These are phyloP conservation scores for Camelina sativa DNA, from an alignment of 345 rosid species.

Conservation along the genomic window DNA sequence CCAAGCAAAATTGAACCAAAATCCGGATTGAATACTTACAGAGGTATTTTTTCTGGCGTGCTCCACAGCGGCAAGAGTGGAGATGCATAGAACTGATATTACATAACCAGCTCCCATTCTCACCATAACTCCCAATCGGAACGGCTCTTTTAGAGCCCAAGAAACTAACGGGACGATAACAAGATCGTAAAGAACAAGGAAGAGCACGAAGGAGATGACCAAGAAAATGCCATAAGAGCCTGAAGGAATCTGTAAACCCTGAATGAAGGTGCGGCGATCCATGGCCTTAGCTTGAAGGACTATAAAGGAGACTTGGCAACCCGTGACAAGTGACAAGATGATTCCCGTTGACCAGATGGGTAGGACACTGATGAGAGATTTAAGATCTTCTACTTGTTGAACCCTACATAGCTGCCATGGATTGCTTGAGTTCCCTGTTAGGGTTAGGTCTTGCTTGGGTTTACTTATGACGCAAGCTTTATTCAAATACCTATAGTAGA, in stretches of 20 bases:
- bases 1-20: neutral
- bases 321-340: conserved; percentile 43
- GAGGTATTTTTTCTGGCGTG: conserved; percentile 43
- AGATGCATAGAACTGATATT: conserved; percentile 44
- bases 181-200: conserved; percentile 55
- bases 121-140: conserved; percentile 48
- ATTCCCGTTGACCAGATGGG: conserved; percentile 66
- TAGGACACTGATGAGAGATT: conserved; percentile 53
- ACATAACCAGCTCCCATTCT: conserved; percentile 58
- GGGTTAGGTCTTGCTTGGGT: conserved; percentile 44
- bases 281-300: conserved; percentile 54
- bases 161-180: conserved; percentile 50
- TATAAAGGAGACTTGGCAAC: conserved; percentile 48
- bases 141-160: conserved; percentile 43
- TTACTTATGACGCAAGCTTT: conserved; percentile 57
- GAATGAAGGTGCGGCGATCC: conserved; percentile 55
- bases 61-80: conserved; percentile 49
- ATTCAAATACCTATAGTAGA: conserved; percentile 52
- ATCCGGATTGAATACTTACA: conserved; percentile 18
- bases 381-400: conserved; percentile 68
- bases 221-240: conserved; percentile 52
- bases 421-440: conserved; percentile 43
- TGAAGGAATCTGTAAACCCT: conserved; percentile 58
- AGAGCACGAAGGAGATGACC: conserved; percentile 41
- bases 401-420: conserved; percentile 62